Percentiles rank a stretch among this genome's conserved stretches.
Evolutionary conservation across 106 monocot genomes (phyloP).

Genomic region (Hemerocallis citrina): DNA sequence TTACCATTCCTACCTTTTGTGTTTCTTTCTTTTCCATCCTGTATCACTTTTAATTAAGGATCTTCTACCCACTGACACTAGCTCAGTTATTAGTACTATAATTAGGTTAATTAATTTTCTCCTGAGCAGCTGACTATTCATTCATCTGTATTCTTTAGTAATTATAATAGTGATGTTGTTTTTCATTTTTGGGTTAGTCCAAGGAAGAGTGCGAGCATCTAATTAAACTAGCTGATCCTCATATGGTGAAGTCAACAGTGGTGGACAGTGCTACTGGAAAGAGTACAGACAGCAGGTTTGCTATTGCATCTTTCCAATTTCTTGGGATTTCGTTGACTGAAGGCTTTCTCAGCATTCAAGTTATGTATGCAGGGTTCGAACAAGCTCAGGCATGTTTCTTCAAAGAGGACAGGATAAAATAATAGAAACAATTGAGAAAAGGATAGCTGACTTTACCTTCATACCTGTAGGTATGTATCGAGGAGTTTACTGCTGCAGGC

Average conservation of each 20-base stretch:
- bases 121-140: no score
- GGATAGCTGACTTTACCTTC: constrained; percentile 36
- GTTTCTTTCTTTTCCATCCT: no score
- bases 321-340: background rate
- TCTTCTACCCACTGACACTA: no score
- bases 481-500: no score
- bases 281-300: constrained; percentile 27
- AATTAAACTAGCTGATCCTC: constrained; percentile 32
- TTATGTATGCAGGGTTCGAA: constrained; percentile 22
- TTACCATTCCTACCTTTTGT: no score
- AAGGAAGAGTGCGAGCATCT: constrained; percentile 29
- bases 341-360: background rate
- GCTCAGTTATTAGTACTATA: no score
- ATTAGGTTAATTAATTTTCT: no score
- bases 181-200: constrained; percentile 16
- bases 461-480: constrained; percentile 34
- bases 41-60: no score
- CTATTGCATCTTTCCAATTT: background rate
- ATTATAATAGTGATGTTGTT: background rate
- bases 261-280: constrained; percentile 20
- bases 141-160: no score
- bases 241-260: constrained; percentile 22
- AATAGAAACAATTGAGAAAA: constrained; percentile 32
- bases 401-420: constrained; percentile 23
- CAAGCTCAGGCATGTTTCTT: constrained; percentile 37